Base-by-base conservation (phyloP, 1,284 basidiomycete species). In the Pascua guehoae region DNA sequence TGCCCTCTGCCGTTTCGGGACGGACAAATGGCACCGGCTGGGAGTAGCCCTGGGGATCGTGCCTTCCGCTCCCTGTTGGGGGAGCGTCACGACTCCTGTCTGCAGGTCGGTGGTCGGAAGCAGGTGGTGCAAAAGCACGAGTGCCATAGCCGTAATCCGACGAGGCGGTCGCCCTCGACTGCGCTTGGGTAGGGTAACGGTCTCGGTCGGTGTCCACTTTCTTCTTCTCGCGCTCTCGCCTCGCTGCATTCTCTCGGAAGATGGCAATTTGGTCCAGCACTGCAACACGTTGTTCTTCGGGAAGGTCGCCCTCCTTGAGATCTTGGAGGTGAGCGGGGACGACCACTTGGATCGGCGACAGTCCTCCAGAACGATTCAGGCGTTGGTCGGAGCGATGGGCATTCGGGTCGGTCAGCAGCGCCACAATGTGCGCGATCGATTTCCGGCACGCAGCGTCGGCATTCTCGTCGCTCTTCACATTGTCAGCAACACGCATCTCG, bases 321-420 rank as follows among this genome's bases (percentile, higher is more conserved):
- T 97, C 93, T 75, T 94, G 91, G 24, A 98, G 82, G 78, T 97
- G 94, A 8, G 91, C 90, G 11, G 94, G 93, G 39, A 97, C 91
- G 61, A 91, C 85, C 69, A 74, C 71, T n/a, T 70, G 54, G 37
- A 73, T 64, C 7, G 69, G 69, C n/a, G 66, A 68, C 37, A 56
- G 64, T 4, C 67, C 67, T 83, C 86, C 85, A 16, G 44, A 38
- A 44, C 47, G 40, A 11, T 37, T 12, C 1, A 16, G 41, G 17
- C 51, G 8, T 32, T 46, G 36, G 2, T 53, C 45, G 2, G 16
- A 8, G 71, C 70, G n/a, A 64, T 56, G 18, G 24, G 74, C 71
- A 40, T 72, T 72, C 5, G 76, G 68, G 45, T 76, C 71, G 14
- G 66, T 70, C 9, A 78, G 60, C 0, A 70, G 69, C 5, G 66